Evolutionary conservation across 305 asterid genomes (phyloP).

Genomic region (Solanum aculeatissimum): DNA sequence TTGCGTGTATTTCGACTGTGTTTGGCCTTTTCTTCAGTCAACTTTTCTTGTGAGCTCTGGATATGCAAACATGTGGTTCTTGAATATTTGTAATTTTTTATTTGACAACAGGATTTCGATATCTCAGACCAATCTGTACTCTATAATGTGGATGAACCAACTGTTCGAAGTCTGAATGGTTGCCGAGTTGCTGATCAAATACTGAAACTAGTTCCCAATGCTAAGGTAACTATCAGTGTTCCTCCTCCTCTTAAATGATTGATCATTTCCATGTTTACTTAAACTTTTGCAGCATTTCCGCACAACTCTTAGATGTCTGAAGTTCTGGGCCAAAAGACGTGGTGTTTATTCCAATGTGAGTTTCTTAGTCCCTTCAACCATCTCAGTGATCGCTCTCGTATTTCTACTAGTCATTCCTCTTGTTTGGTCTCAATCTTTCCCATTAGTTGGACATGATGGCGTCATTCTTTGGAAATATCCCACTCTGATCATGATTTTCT

Average conservation of each 20-base stretch:
- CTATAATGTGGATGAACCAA: conserved; percentile 56
- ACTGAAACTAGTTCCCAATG: conserved; percentile 70
- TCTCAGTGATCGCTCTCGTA: not conserved
- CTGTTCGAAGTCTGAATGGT: conserved; percentile 81
- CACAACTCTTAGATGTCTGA: conserved; percentile 59
- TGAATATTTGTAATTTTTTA: not conserved
- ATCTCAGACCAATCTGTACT: conserved; percentile 52
- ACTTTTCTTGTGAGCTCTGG: not conserved
- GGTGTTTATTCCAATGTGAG: conserved; percentile 86
- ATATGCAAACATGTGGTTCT: not conserved
- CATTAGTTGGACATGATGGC: not conserved
- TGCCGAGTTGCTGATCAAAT: conserved; percentile 91
- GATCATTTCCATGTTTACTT: not conserved
- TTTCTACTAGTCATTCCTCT: not conserved
- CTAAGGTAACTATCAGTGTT: conserved; percentile 32
- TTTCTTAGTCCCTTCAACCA: not conserved
- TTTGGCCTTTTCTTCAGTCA: not conserved
- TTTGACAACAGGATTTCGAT: conserved; percentile 54
- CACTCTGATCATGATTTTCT: not conserved
- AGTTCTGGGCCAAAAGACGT: conserved; percentile 88
- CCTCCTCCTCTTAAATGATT: not conserved
- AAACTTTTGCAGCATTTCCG: conserved; percentile 46
- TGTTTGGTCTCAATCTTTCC: not conserved
- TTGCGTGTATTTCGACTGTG: not conserved
- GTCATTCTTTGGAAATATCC: not conserved